Evolutionary conservation across 257 asterid genomes (phyloP), one percentile per base, ranked within the genome.

Genomic region (Apocynum venetum): DNA sequence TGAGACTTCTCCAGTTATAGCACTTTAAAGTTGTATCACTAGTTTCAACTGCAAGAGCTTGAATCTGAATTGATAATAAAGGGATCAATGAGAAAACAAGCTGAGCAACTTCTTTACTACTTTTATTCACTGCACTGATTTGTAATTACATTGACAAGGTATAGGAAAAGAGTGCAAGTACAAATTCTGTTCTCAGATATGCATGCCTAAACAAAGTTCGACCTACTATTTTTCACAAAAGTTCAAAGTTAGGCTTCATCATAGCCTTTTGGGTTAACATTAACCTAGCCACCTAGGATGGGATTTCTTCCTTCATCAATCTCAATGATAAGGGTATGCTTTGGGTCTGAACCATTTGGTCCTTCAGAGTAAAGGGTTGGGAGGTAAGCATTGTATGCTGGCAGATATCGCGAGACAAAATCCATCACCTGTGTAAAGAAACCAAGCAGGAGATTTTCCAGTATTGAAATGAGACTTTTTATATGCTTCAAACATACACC

Each of bases 221-320:
- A n/a, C 8, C 61, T 17, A 31, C 38, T 2, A 47, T 14, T 55
- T 76, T 17, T 2, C 2, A 64, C 36, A 49, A 36, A 74, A 2
- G 1, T 2, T 57, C 25, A 73, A 64, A 76, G 70, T 63, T 61
- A 41, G 66, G 47, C 60, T 64, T n/a, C 60, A 55, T 71, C 17
- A 66, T n/a, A 65, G 66, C 73, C 80, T 68, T 72, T 51, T 41
- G 48, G 48, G 20, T 9, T 51, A 68, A 57, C 40, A 44, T 56
- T 78, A 67, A 73, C 79, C 87, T 93, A 96, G 86, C 79, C 66
- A 80, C 80, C 93, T 61, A 88, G 97, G 80, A 96, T 90, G 76
- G 99, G 99, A 76, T 96, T 96, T 84, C 98, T 89, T 74, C 92
- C 97, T 83, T 90, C 98, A 63, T 93, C 97, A 9, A 93, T 91